These are phyloP conservation scores for Phaffia australis DNA, from an alignment of 768 basidiomycete genomes.

Conservation along the genomic window DNA sequence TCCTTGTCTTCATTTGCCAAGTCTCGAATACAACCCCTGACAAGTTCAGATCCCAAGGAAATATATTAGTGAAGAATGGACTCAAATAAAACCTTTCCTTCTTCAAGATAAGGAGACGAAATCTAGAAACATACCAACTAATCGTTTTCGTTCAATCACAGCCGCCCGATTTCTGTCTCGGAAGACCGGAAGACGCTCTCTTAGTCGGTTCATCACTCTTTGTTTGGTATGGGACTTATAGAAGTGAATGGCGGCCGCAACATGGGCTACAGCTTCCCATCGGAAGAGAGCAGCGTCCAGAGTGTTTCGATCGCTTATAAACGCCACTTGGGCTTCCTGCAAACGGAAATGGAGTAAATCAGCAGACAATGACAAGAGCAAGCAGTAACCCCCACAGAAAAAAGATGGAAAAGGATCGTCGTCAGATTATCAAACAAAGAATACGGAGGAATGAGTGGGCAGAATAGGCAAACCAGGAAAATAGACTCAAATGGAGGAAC, in stretches of 20 bases:
- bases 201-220: slow-evolving; percentile 58
- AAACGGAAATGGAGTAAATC: not conserved
- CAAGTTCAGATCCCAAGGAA: too few relatives aligned
- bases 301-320: slow-evolving; percentile 5
- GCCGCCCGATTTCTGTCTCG: slow-evolving; percentile 56
- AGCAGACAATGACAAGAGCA: too few relatives aligned
- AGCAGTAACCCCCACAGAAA: not conserved
- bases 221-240: slow-evolving; percentile 52
- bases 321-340: slow-evolving; percentile 21
- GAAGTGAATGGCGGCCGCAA: slow-evolving; percentile 65
- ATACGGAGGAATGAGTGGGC: too few relatives aligned
- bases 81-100: too few relatives aligned
- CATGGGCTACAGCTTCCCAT: slow-evolving; percentile 21
- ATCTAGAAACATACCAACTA: slow-evolving; percentile 48
- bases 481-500: too few relatives aligned
- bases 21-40: too few relatives aligned
- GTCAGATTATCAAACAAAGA: not conserved
- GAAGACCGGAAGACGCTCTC: slow-evolving; percentile 58
- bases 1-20: too few relatives aligned
- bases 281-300: slow-evolving; percentile 18
- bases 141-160: slow-evolving; percentile 47
- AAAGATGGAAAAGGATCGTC: not conserved
- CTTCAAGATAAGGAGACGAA: too few relatives aligned
- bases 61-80: too few relatives aligned
- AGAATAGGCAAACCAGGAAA: too few relatives aligned